Percentiles rank a stretch among this genome's conserved stretches.
Evolutionary conservation across 257 asterid genomes (phyloP).

Genomic region (Osmanthus fragrans): DNA sequence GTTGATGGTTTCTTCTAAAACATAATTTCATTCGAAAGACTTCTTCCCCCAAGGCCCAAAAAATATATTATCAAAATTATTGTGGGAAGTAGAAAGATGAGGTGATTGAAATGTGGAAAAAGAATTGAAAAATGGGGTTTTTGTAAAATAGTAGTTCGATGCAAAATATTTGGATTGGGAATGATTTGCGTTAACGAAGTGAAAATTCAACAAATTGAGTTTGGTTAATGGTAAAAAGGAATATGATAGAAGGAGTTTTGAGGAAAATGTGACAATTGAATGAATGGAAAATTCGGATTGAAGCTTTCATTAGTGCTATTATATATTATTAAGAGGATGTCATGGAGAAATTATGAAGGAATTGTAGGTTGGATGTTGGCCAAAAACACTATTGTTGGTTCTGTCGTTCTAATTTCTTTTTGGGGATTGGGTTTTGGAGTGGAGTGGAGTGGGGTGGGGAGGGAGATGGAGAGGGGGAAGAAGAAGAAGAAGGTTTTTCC

Average conservation of each 20-base stretch:
- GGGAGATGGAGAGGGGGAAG: no score
- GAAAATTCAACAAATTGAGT: not conserved
- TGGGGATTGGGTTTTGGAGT: no score
- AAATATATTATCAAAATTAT: not conserved
- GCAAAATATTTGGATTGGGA: not conserved
- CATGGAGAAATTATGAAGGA: no score
- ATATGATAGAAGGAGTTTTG: conserved; percentile 13
- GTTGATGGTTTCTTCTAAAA: conserved; percentile 8
- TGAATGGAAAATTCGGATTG: conserved; percentile 39
- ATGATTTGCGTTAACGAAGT: conserved; percentile 17
- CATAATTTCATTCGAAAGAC: conserved; percentile 42
- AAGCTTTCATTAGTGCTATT: conserved; percentile 17
- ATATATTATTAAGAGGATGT: no score
- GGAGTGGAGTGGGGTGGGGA: no score
- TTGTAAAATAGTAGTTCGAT: conserved; percentile 9
- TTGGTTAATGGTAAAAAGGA: not conserved
- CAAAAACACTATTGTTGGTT: no score
- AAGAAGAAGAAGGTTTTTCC: no score
- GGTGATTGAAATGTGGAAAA: conserved; percentile 19
- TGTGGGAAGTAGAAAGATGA: not conserved
- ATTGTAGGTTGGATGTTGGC: no score
- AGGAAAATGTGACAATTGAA: not conserved
- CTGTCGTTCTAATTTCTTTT: no score
- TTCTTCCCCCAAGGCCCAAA: conserved; percentile 26
- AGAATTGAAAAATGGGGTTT: conserved; percentile 24